Percentiles rank a stretch among this genome's conserved stretches.
phyloP scores from a whole-genome alignment of 2,329 filamentous ascomycete genomes.

The Xylariales sp. region DNA sequence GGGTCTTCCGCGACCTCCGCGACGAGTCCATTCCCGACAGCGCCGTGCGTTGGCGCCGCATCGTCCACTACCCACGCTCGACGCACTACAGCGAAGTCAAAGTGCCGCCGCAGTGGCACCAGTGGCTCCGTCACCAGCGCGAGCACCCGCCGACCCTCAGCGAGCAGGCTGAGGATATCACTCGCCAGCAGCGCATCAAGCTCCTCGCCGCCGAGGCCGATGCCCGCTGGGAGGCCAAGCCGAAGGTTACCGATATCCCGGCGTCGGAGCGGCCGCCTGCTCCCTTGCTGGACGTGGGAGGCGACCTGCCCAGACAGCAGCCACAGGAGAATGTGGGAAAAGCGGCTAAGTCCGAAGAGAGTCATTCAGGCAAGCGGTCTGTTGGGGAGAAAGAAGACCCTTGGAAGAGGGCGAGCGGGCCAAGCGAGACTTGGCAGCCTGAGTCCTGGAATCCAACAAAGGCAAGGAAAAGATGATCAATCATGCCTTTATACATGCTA shows the following conservation, averaged over 20 bases:
- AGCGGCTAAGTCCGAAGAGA: no score
- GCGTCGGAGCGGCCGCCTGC: conserved; percentile 15
- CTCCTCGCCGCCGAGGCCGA: conserved; percentile 57
- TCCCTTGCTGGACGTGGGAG: conserved; percentile 19
- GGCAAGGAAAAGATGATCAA: conserved; percentile 28
- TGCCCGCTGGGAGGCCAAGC: conserved; percentile 59
- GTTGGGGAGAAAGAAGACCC: conserved; percentile 39
- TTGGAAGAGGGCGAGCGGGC: conserved; percentile 50
- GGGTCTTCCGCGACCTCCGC: conserved; percentile 54
- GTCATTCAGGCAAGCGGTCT: no score
- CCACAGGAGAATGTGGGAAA: conserved; percentile 7
- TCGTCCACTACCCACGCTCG: conserved; percentile 53
- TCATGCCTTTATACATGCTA: no score
- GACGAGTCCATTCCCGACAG: conserved; percentile 20
- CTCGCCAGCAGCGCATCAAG: conserved; percentile 49
- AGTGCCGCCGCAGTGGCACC: conserved; percentile 62
- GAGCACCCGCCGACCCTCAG: conserved; percentile 46
- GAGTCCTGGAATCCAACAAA: conserved; percentile 53
- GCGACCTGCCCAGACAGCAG: conserved; percentile 12
- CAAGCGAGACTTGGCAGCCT: conserved; percentile 66
- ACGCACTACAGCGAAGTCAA: conserved; percentile 51
- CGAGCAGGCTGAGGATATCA: conserved; percentile 52
- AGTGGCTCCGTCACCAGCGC: conserved; percentile 63
- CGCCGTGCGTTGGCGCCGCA: conserved; percentile 51
- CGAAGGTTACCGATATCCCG: conserved; percentile 23